Evolutionary conservation across 1,284 basidiomycete species (phyloP).

Genomic region (Takashimella koratensis): DNA sequence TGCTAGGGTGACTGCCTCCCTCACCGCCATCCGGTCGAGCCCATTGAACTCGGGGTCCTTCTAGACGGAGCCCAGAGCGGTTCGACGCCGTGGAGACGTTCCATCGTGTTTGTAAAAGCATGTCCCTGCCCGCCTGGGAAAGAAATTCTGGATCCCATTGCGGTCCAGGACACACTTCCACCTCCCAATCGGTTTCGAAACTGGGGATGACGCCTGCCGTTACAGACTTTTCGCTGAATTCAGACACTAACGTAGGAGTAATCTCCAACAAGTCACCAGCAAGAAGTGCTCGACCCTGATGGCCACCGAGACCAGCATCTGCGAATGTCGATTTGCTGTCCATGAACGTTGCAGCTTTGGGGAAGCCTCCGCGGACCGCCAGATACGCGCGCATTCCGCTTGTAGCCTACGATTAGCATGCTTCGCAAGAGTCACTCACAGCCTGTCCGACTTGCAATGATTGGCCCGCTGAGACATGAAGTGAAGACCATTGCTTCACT

Average conservation of each 20-base stretch:
- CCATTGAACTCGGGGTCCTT: constrained; percentile 57
- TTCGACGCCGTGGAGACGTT: constrained; percentile 41
- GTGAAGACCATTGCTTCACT: constrained; percentile 55
- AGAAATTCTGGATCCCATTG: constrained; percentile 24
- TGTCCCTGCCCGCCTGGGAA: constrained; percentile 20
- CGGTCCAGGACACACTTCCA: constrained; percentile 14
- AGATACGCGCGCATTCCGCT: constrained; percentile 59
- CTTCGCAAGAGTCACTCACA: constrained; percentile 50
- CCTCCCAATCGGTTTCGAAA: constrained; percentile 13
- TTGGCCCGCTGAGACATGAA: constrained; percentile 53
- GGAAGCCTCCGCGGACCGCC: constrained; percentile 60
- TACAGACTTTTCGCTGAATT: no score
- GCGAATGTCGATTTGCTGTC: constrained; percentile 52
- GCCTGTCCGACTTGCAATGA: constrained; percentile 51
- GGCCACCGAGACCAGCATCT: constrained; percentile 33
- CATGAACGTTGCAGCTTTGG: constrained; percentile 56
- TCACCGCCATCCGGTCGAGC: constrained; percentile 61
- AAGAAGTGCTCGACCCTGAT: constrained; percentile 54
- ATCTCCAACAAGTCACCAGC: constrained; percentile 47
- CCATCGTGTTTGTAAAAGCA: constrained; percentile 35
- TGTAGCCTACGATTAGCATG: constrained; percentile 23
- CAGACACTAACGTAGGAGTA: no score
- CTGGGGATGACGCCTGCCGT: no score
- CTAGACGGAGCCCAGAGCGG: constrained; percentile 45
- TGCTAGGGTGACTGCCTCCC: constrained; percentile 68